Percentiles rank a stretch among this genome's conserved stretches.
Conservation (phyloP, 352 stramenopile genomes). For the Plasmopara halstedii region DNA sequence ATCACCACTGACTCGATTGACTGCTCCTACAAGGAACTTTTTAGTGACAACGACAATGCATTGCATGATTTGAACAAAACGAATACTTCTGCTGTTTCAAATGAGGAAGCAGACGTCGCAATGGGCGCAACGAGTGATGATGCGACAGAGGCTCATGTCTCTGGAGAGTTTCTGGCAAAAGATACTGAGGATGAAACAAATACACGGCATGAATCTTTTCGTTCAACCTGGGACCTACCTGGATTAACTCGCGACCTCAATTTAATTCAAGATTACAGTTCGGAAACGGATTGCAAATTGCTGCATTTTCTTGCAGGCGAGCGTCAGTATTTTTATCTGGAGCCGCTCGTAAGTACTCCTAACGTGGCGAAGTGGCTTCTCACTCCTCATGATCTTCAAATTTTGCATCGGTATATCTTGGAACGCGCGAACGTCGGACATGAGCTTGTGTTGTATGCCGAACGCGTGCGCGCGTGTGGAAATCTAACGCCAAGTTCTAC, state of each 20-base stretch:
- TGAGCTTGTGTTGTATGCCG: conserved; percentile 21
- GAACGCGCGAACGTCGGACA: conserved; percentile 21
- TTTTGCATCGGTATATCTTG: conserved; percentile 27
- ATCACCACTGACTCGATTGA: conserved; percentile 16
- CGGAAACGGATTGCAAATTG: conserved; percentile 55
- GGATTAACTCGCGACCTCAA: conserved; percentile 59
- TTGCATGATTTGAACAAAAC: conserved; percentile 1
- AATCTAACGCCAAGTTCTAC: conserved; percentile 15
- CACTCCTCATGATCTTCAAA: conserved; percentile 29
- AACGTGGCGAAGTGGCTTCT: conserved; percentile 29
- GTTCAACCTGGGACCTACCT: conserved; percentile 48
- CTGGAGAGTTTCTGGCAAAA: not conserved
- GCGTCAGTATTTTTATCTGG: conserved; percentile 75
- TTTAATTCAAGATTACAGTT: conserved; percentile 69
- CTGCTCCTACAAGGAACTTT: not conserved
- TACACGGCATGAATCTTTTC: conserved; percentile 34
- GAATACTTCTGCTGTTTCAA: conserved; percentile 9
- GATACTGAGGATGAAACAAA: conserved; percentile 14
- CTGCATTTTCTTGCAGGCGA: conserved; percentile 51
- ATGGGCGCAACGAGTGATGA: conserved; percentile 3
- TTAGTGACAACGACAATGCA: not conserved
- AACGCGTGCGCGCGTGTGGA: conserved; percentile 23
- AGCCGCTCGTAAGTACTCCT: conserved; percentile 27
- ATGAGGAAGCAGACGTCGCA: conserved; percentile 5
- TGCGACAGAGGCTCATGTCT: conserved; percentile 1